phyloP scores from a whole-genome alignment of 768 basidiomycete species.

The Auricularia sp. region DNA sequence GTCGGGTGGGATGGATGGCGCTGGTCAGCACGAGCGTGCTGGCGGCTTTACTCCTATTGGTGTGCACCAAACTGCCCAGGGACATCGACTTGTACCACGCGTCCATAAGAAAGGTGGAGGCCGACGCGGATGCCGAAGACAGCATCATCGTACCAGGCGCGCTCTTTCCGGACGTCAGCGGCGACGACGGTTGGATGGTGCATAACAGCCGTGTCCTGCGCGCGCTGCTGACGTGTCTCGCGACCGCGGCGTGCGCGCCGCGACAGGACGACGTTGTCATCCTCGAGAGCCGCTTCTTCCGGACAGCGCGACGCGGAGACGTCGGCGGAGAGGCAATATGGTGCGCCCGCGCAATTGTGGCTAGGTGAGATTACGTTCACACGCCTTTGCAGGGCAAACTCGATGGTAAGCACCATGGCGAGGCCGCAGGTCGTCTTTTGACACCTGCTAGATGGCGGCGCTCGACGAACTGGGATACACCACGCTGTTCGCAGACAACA shows the following conservation, averaged over 20 bases:
- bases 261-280: constrained; percentile 4
- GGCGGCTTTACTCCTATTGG: too few species aligned
- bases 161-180: too few species aligned
- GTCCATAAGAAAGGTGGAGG: too few species aligned
- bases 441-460: background rate
- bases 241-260: background rate
- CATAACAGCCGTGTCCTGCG: background rate
- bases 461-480: constrained; percentile 7
- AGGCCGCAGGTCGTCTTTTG: background rate
- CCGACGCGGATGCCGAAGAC: too few species aligned
- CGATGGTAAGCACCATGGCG: background rate
- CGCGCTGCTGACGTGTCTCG: background rate
- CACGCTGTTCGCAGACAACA: background rate
- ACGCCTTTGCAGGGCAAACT: background rate
- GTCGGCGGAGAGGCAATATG: constrained; percentile 2
- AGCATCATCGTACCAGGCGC: too few species aligned
- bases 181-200: background rate
- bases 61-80: too few species aligned
- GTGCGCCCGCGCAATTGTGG: background rate
- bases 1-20: too few species aligned
- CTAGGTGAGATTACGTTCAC: background rate
- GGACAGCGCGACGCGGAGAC: background rate
- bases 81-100: too few species aligned
- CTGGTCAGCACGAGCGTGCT: too few species aligned
- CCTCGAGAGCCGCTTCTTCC: background rate